Conservation (phyloP, 208 protist genomes). For the Phytomonas sp. region DNA sequence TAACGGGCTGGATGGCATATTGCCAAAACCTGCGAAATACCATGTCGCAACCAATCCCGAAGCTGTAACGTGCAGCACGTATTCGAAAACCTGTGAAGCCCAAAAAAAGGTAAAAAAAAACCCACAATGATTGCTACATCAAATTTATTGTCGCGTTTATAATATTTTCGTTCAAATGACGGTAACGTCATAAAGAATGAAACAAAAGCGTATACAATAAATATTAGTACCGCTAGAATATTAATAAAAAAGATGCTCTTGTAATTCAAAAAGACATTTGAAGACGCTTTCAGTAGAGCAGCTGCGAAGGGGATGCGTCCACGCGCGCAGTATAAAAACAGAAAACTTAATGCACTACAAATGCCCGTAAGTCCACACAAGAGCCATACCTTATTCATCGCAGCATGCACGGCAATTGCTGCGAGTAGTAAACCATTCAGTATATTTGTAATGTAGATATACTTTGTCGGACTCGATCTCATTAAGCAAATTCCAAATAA, state of each 20-base stretch:
- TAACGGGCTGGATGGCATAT: constrained; percentile 68
- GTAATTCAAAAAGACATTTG: constrained; percentile 38
- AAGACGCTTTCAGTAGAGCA: constrained; percentile 39
- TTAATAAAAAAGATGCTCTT: constrained; percentile 47
- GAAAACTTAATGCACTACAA: constrained; percentile 14
- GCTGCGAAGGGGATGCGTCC: constrained; percentile 72
- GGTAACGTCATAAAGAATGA: constrained; percentile 40
- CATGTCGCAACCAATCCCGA: constrained; percentile 73
- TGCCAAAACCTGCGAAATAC: constrained; percentile 75
- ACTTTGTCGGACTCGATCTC: constrained; percentile 17
- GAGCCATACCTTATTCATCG: constrained; percentile 20
- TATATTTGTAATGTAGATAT: constrained; percentile 64
- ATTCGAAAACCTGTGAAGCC: constrained; percentile 60
- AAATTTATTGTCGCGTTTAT: constrained; percentile 16
- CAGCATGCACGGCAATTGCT: constrained; percentile 23
- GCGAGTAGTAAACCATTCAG: constrained; percentile 22
- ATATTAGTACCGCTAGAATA: constrained; percentile 24
- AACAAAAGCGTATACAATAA: constrained; percentile 40
- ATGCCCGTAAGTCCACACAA: constrained; percentile 37
- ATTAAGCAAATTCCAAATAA: constrained; percentile 13
- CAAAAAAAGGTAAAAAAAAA: constrained; percentile 52
- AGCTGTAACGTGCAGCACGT: constrained; percentile 81
- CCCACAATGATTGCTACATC: constrained; percentile 35
- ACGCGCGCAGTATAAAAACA: constrained; percentile 64
- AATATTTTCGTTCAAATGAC: constrained; percentile 26